Base-by-base conservation (phyloP, 768 basidiomycete genomes). In the Bullera alba region DNA sequence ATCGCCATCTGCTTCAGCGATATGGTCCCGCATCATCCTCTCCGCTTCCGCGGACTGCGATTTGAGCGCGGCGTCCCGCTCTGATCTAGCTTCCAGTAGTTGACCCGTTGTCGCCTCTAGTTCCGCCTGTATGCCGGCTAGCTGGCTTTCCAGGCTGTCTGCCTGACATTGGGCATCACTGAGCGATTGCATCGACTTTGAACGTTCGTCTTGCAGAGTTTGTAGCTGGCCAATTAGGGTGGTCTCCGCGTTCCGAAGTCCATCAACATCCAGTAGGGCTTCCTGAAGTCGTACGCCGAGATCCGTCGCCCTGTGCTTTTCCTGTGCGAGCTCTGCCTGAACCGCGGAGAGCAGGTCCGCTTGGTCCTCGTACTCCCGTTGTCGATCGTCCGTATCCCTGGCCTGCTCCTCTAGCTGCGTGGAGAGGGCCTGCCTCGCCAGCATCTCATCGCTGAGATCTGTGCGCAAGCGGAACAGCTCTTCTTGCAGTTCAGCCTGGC, bases 1-100 rank as follows among this genome's bases (percentile, higher is more conserved):
- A 69, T 96, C 91, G 1, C 90, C 87, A 63, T 95, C 89, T 14
- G 90, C 87, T 71, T 97, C 92, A 2, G 86, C 86, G 48, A 86
- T 84, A 61, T 91, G 86, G 67, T 95, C 90, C 1, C 88, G 80
- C 55, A 95, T 81, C 37, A 77, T 71, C 28, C 79, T 74, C 51
- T 84, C 82, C 49, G 82, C 62, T 36, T 69, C 65, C 14, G 79
- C 81, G 5, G 85, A 84, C 66, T 89, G 87, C 2, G 77, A 78
- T 35, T 78, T 80, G 50, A 89, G 73, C 15, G 88, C 75, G 19
- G 83, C 76, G 49, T 93, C 89, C 72, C 88, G 87, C 73, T 95
- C 89, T 55, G 71, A 72, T 35, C 81, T 78, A 2, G 85, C 83
- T 51, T 84, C 80, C 54, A 77, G 79, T 42, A 90, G 72, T 36